Conservation (phyloP, 331 rosid species). For the Pyrus hybrid region DNA sequence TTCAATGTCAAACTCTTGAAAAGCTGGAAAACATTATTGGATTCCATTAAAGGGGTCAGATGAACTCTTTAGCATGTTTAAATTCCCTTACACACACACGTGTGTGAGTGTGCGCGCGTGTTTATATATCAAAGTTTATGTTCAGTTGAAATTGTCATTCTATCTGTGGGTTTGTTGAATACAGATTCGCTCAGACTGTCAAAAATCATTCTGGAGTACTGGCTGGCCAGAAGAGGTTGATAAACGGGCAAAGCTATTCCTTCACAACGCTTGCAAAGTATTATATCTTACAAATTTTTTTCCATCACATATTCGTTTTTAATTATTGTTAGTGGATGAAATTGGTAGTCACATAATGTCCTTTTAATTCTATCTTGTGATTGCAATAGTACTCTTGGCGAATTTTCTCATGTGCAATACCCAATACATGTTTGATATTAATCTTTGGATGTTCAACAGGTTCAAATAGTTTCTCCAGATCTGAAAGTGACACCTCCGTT, state of each 20-base stretch:
- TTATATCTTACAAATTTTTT: background rate
- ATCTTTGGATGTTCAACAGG: background rate
- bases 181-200: conserved; percentile 94
- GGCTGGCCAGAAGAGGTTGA: conserved; percentile 99
- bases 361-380: background rate
- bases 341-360: background rate
- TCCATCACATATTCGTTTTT: background rate
- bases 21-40: too few relatives aligned
- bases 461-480: conserved; percentile 61
- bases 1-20: too few relatives aligned
- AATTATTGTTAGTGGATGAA: background rate
- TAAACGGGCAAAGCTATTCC: conserved; percentile 73
- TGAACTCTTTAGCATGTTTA: too few relatives aligned
- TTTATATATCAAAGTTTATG: background rate
- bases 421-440: too few relatives aligned
- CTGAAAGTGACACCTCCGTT: conserved; percentile 93
- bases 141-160: background rate
- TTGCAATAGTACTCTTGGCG: background rate
- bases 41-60: too few relatives aligned
- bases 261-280: conserved; percentile 90
- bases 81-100: too few relatives aligned
- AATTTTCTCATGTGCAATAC: background rate
- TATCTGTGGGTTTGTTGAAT: background rate
- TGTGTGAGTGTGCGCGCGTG: too few relatives aligned
- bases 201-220: conserved; percentile 94